Evolutionary conservation across 1,284 basidiomycete genomes (phyloP).

Genomic region (Cronartium ribicola): DNA sequence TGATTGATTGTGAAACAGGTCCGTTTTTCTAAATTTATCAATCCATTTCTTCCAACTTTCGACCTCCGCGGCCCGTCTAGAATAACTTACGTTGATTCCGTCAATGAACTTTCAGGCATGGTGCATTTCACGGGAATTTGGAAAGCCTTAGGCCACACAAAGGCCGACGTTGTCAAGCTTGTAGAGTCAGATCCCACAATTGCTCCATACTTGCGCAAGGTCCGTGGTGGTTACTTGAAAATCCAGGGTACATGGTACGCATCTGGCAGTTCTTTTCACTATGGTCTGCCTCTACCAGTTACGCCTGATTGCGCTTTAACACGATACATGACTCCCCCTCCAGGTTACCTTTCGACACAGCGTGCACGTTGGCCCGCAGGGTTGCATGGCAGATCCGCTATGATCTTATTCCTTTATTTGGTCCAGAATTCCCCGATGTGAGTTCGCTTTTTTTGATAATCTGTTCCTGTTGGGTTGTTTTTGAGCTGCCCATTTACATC

Average conservation of each 20-base stretch:
- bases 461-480: neutral
- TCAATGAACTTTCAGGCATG: slow-evolving; percentile 23
- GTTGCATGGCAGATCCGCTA: slow-evolving; percentile 83
- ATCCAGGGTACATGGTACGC: slow-evolving; percentile 75
- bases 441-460: neutral
- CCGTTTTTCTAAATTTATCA: neutral
- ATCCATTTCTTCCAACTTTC: neutral
- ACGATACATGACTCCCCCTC: neutral
- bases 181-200: slow-evolving; percentile 79
- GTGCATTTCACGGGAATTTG: slow-evolving; percentile 43
- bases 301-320: slow-evolving; percentile 63
- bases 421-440: slow-evolving; percentile 53
- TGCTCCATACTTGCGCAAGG: slow-evolving; percentile 69
- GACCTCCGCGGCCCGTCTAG: neutral
- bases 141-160: slow-evolving; percentile 44
- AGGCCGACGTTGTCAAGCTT: slow-evolving; percentile 82
- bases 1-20: slow-evolving; percentile 72
- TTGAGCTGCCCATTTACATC: neutral
- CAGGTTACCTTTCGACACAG: slow-evolving; percentile 43
- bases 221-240: slow-evolving; percentile 77
- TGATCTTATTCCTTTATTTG: slow-evolving; percentile 73
- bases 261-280: neutral
- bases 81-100: neutral
- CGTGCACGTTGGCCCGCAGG: slow-evolving; percentile 53
- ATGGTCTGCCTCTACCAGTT: slow-evolving; percentile 53